Percentiles rank a stretch among this genome's conserved stretches.
These are phyloP conservation scores for Claviceps digitariae DNA, from an alignment of 2,329 filamentous ascomycete species.

Conservation along the genomic window DNA sequence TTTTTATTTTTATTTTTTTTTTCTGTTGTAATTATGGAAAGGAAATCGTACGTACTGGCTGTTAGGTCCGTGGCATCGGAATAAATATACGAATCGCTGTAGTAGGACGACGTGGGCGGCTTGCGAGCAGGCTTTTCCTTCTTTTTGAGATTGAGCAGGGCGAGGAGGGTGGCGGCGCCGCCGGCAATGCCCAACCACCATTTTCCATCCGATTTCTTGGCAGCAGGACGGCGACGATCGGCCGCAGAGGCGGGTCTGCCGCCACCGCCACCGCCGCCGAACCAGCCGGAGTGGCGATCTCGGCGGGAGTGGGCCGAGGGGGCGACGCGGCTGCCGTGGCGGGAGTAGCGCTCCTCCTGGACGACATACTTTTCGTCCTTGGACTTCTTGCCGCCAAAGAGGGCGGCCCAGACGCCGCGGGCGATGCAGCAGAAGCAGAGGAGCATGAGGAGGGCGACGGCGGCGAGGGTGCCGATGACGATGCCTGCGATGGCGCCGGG, in stretches of 20 bases:
- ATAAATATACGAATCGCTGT: slow-evolving; percentile 42
- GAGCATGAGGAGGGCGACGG: slow-evolving; percentile 51
- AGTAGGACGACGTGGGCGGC: slow-evolving; percentile 23
- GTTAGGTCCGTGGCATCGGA: slow-evolving; percentile 27
- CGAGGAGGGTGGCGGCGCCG: slow-evolving; percentile 35
- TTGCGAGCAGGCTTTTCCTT: slow-evolving; percentile 32
- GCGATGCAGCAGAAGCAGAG: slow-evolving; percentile 64
- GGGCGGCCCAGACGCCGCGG: slow-evolving; percentile 45
- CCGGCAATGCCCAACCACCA: slow-evolving; percentile 41
- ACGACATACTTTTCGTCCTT: slow-evolving; percentile 41
- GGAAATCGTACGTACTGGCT: slow-evolving; percentile 32
- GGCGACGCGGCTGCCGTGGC: slow-evolving; percentile 25
- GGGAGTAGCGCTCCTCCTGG: slow-evolving; percentile 48
- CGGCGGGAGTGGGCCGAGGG: slow-evolving; percentile 32
- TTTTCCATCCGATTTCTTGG: slow-evolving; percentile 35
- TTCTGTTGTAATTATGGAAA: neutral
- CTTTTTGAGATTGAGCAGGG: slow-evolving; percentile 39
- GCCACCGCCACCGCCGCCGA: slow-evolving; percentile 26
- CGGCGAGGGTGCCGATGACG: slow-evolving; percentile 59
- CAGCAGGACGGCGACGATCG: slow-evolving; percentile 19
- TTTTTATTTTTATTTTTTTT: too few relatives aligned
- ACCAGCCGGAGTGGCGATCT: slow-evolving; percentile 43
- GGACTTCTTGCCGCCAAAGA: slow-evolving; percentile 47
- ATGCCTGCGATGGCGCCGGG: slow-evolving; percentile 69
- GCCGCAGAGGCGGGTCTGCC: slow-evolving; percentile 25